Evolutionary conservation across 2,329 filamentous ascomycete genomes (phyloP).

Genomic region (Stagonosporopsis cucurbitacearum): DNA sequence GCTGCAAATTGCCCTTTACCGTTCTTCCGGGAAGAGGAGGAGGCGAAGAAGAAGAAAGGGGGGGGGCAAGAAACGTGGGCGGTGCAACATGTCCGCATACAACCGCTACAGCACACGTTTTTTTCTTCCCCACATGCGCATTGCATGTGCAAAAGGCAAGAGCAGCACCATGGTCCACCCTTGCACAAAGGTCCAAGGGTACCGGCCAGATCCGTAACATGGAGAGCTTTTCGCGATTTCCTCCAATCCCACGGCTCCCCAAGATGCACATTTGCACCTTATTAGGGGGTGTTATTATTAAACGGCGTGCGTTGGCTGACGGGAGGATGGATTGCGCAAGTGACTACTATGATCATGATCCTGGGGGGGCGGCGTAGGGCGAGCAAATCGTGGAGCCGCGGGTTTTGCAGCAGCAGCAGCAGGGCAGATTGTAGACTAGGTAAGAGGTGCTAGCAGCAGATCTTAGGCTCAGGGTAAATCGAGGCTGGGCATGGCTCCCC

Average conservation of each 20-base stretch:
- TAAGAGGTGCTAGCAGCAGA: conserved; percentile 3
- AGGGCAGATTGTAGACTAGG: conserved; percentile 10
- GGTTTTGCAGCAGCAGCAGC: too few species aligned
- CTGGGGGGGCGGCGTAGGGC: conserved; percentile 12
- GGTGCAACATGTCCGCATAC: conserved; percentile 2
- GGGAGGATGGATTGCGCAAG: conserved; percentile 18
- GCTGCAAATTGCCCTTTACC: conserved; percentile 10
- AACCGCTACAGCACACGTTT: conserved; percentile 6
- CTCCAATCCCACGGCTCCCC: background rate
- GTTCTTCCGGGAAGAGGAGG: conserved; percentile 14
- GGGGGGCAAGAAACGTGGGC: too few species aligned
- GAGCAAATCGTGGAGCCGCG: conserved; percentile 10
- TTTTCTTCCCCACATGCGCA: conserved; percentile 5
- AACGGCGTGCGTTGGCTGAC: conserved; percentile 16
- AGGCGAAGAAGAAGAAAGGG: too few species aligned
- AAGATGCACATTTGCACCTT: background rate
- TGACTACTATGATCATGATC: conserved; percentile 9
- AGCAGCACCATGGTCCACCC: background rate
- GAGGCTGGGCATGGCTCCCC: conserved; percentile 4
- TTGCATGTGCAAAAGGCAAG: conserved; percentile 9
- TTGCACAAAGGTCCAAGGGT: conserved; percentile 12
- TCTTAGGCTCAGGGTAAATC: conserved; percentile 20
- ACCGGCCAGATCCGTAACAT: conserved; percentile 2
- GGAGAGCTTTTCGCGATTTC: background rate
- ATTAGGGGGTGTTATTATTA: conserved; percentile 10